Conservation (phyloP, 345 rosid genomes). For the Syzygium jambos region DNA sequence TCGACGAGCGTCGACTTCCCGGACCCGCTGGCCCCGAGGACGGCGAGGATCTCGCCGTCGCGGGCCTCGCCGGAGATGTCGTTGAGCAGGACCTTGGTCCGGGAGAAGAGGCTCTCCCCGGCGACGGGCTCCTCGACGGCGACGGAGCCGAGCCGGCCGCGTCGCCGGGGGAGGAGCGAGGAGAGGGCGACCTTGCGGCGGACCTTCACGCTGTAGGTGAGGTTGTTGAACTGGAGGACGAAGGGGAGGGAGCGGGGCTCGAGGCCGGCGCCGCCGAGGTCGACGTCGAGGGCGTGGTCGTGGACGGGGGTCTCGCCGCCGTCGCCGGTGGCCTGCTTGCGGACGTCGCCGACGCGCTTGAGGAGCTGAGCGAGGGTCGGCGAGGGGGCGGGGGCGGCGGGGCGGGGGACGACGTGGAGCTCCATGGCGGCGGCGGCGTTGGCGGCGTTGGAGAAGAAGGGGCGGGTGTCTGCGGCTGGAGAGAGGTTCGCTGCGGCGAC, state of each 20-base stretch:
- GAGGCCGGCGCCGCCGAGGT: constrained; percentile 30
- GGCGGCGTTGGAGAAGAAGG: constrained; percentile 1
- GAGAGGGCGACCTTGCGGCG: constrained; percentile 41
- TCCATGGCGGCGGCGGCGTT: constrained; percentile 17
- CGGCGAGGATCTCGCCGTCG: constrained; percentile 83
- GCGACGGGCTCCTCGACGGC: constrained; percentile 25
- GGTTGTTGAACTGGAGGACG: constrained; percentile 60
- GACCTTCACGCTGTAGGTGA: constrained; percentile 63
- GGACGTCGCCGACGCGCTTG: constrained; percentile 60
- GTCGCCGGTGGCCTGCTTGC: constrained; percentile 51
- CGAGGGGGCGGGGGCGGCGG: constrained; percentile 1
- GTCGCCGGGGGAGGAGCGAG: constrained; percentile 7
- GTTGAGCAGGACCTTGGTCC: constrained; percentile 62
- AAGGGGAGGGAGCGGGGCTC: constrained; percentile 48
- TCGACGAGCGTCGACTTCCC: constrained; percentile 87
- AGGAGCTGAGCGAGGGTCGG: constrained; percentile 71
- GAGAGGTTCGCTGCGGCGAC: neutral
- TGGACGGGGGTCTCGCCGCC: constrained; percentile 75
- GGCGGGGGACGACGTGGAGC: constrained; percentile 9
- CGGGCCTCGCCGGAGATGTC: constrained; percentile 80
- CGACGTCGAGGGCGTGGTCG: constrained; percentile 22
- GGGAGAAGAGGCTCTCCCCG: constrained; percentile 25
- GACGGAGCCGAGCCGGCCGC: neutral
- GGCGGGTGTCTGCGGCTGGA: neutral
- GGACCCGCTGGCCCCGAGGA: constrained; percentile 91